Evolutionary conservation across 2,329 filamentous ascomycete species (phyloP).

Genomic region (Neodidymelliopsis sp.): DNA sequence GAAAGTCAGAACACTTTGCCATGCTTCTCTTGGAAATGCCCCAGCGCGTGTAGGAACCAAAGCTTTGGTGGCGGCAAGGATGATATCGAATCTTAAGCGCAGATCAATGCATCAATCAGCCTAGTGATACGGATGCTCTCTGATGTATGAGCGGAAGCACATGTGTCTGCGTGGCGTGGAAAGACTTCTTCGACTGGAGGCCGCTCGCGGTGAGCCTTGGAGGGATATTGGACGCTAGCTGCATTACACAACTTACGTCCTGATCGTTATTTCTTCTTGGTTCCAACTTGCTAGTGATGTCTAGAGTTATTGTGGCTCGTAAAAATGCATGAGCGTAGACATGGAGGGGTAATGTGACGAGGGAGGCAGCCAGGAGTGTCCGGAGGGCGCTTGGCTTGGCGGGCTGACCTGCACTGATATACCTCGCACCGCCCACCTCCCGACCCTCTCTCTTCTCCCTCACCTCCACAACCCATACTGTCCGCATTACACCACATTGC

Average conservation of each 20-base stretch:
- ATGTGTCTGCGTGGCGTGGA: background rate
- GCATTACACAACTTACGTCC: background rate
- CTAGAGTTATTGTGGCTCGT: background rate
- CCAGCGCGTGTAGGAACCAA: no score
- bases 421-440: conserved; percentile 31
- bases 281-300: background rate
- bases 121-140: no score
- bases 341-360: conserved; percentile 13
- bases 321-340: background rate
- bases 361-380: conserved; percentile 16
- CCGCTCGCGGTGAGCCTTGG: conserved; percentile 2
- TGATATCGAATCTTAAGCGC: no score
- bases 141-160: no score
- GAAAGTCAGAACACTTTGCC: no score
- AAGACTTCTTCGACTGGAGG: background rate
- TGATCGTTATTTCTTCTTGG: background rate
- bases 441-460: conserved; percentile 14
- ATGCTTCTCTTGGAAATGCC: no score
- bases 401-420: conserved; percentile 29
- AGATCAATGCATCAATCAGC: no score
- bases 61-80: no score
- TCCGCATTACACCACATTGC: conserved; percentile 5
- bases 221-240: background rate
- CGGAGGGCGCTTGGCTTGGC: conserved; percentile 28
- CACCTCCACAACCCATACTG: conserved; percentile 13